Evolutionary conservation across 2,329 filamentous ascomycete species (phyloP), one percentile per base, ranked within the genome.

Genomic region (Zalaria obscura): DNA sequence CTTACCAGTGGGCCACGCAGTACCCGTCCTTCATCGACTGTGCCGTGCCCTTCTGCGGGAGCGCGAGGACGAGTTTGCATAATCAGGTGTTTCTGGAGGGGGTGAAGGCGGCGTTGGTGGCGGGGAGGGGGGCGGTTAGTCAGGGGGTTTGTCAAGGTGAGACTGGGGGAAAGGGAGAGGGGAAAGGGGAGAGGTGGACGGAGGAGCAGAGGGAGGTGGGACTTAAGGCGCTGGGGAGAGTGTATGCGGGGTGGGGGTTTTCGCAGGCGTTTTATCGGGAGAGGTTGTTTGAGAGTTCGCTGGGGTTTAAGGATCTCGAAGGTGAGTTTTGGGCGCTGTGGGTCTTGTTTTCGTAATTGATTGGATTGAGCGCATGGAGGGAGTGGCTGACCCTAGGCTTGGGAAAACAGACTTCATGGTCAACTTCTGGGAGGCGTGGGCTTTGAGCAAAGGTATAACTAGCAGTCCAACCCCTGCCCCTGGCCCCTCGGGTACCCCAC

Each of bases 241-340:
- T 78, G 0, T 91, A 91, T 58, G 82, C 83, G 1, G 83, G 83
- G 0, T 91, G 75, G 83, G 83, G 84, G 0, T 83, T 89, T 52
- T 82, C 76, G 40, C 83, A 88, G 52, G 71, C 80, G 0, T 89
- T 88, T 52, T 89, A 89, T 52, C 71, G 83, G 1, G 67, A 84
- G 49, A 78, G 70, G 54, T 45, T 84, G n/a, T 80, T 80, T 55
- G 73, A 83, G 55, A 76, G 59, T 1, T 64, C 55, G 1, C 67
- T 87, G 5, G 78, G 79, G 0, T 85, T 71, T 51, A 76, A 76
- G 48, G 66, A 75, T 41, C 65, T 88, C 2, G 81, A 87, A 36
- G 38, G 41, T 43, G 10, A 27, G 38, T 26, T 18, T 9, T 3
- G 25, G 5, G 8, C 5, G 11, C 27, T 29, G 3, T 8, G 6